phyloP scores from a whole-genome alignment of 331 rosid genomes.

The Arachis monticola region DNA sequence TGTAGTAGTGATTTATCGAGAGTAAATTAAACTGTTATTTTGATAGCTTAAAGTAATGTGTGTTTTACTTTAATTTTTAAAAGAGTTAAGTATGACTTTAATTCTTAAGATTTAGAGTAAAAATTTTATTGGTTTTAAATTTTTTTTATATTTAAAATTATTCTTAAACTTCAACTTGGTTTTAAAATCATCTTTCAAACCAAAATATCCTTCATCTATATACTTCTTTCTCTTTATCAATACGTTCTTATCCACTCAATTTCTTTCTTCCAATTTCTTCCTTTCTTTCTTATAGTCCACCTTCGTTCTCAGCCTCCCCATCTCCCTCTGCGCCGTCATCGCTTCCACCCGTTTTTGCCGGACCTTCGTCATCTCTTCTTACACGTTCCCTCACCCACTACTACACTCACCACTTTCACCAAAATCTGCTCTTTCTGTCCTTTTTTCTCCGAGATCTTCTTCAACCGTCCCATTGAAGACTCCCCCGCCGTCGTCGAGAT shows the following conservation, averaged over 20 bases:
- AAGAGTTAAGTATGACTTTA: too few relatives aligned
- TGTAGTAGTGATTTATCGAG: not conserved
- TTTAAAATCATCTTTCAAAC: too few relatives aligned
- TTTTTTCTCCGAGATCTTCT: conserved; percentile 23
- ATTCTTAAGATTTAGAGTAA: too few relatives aligned
- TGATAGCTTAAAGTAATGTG: too few relatives aligned
- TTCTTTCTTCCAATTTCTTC: not conserved
- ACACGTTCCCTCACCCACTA: conserved; percentile 51
- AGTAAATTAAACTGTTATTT: too few relatives aligned
- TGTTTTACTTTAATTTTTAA: too few relatives aligned
- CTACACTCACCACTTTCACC: conserved; percentile 51
- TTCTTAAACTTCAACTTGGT: too few relatives aligned
- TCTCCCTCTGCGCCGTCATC: conserved; percentile 38
- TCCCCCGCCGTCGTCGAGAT: not conserved
- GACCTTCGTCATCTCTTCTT: conserved; percentile 58
- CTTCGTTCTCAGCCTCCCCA: conserved; percentile 25
- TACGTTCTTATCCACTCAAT: not conserved
- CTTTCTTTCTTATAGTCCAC: not conserved
- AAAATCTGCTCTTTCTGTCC: conserved; percentile 48
- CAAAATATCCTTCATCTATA: too few relatives aligned
- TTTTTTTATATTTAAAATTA: too few relatives aligned
- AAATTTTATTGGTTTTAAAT: too few relatives aligned
- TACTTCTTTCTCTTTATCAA: too few relatives aligned
- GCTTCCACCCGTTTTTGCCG: conserved; percentile 60
- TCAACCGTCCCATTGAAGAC: conserved; percentile 26